Percentiles rank a stretch among this genome's conserved stretches.
These are phyloP conservation scores for Cercospora sesami DNA, from an alignment of 2,329 filamentous ascomycete genomes.

Conservation along the genomic window DNA sequence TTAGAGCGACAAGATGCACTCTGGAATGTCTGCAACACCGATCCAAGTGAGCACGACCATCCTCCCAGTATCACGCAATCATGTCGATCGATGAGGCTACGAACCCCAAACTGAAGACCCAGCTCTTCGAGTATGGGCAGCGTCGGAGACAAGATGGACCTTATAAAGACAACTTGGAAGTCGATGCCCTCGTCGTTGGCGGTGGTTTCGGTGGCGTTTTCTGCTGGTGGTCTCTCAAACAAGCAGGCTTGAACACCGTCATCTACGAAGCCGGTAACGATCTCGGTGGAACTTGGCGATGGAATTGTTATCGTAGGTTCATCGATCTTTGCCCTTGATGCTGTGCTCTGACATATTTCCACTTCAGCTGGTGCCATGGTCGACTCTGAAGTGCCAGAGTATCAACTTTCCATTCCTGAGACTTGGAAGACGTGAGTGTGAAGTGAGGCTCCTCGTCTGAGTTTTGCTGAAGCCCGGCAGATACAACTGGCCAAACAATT, in stretches of 20 bases:
- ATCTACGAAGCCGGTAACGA: constrained; percentile 41
- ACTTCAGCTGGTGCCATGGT: constrained; percentile 47
- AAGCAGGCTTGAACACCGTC: constrained; percentile 36
- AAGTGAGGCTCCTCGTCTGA: background rate
- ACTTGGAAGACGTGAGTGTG: constrained; percentile 46
- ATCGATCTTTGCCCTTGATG: background rate
- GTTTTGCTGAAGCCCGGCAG: constrained; percentile 11
- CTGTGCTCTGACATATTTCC: constrained; percentile 19
- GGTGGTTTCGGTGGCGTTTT: constrained; percentile 50
- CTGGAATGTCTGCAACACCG: too few relatives aligned
- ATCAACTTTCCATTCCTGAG: constrained; percentile 51
- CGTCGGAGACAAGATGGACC: constrained; percentile 23
- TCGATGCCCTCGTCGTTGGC: constrained; percentile 38
- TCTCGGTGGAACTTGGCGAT: constrained; percentile 48
- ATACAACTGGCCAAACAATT: constrained; percentile 23
- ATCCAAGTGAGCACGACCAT: background rate
- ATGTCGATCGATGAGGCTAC: constrained; percentile 13
- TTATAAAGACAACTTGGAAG: constrained; percentile 34
- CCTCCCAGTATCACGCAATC: background rate
- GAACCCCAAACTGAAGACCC: constrained; percentile 15
- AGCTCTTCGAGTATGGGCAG: constrained; percentile 26
- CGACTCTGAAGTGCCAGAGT: constrained; percentile 50
- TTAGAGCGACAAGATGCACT: background rate
- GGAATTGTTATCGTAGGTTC: constrained; percentile 47
- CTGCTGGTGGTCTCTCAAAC: constrained; percentile 31